Base-by-base conservation (phyloP, 2,329 filamentous ascomycete genomes). In the Calonectria honghensis region DNA sequence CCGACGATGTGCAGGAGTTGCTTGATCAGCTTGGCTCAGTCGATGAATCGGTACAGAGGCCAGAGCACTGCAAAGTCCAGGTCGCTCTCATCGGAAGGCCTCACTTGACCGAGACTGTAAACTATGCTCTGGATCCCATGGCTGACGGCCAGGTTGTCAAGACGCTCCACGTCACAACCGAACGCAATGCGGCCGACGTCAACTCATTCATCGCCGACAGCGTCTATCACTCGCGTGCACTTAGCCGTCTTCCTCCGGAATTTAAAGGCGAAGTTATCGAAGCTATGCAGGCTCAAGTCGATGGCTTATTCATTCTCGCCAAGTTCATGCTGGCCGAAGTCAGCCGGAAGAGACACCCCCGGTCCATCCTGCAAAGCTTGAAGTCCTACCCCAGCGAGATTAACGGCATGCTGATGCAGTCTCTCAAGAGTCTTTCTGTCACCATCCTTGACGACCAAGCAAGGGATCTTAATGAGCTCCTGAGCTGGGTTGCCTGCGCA, bases 241-340 rank as follows among this genome's bases (percentile, higher is more conserved):
- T 89, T 10, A 84, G 79, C 39, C 82, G 82, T 0, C 83, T 82
- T 14, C 76, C 79, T 6, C 73, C 76, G 2, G 77, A 84, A 37
- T 82, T 88, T 74, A 81, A 84, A 73, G 76, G 83, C 18, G 83
- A 85, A 39, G 84, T 89, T 5, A 82, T 87, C 3, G 78, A 84
- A 3, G 84, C 83, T 10, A 83, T 89, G 79, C 82, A 83, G 5
- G 82, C 83, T 7, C 85, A 86, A 27, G 87, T 87, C 1, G 85
- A 88, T 27, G 88, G 88, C 0, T 84, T 89, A 24, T 89, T 89
- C 75, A 87, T 89, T 27, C 83, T 88, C 59, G 88, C 88, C 61
- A 86, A 88, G 70, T 86, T 89, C 57, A 89, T 89, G 88, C 71
- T 91, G 4, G 86, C 86, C 6, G 89, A 91, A 64, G 81, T 89